Percentiles rank a stretch among this genome's conserved stretches.
Evolutionary conservation across 2,329 filamentous ascomycete species (phyloP).

Genomic region (Nannizziopsis arthrosporioides): DNA sequence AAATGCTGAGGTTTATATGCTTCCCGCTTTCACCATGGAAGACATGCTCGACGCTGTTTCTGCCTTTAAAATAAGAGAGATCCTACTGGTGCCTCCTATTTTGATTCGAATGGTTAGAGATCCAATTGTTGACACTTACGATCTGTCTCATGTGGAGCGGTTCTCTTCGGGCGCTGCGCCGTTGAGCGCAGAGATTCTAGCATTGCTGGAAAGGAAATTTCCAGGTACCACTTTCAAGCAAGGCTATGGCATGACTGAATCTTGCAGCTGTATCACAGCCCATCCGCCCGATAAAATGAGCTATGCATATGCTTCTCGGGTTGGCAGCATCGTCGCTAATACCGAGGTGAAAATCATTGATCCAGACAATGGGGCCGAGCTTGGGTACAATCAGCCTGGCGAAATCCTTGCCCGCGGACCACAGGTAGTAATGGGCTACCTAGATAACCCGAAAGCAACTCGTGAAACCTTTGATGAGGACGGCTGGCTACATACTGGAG

Average conservation of each 20-base stretch:
- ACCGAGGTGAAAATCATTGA: slow-evolving; percentile 71
- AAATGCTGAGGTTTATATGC: slow-evolving; percentile 56
- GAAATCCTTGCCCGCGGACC: slow-evolving; percentile 57
- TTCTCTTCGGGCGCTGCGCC: slow-evolving; percentile 82
- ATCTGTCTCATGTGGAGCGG: slow-evolving; percentile 67
- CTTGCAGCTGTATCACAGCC: slow-evolving; percentile 61
- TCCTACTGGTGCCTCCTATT: slow-evolving; percentile 66
- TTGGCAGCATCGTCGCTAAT: slow-evolving; percentile 66
- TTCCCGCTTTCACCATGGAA: slow-evolving; percentile 52
- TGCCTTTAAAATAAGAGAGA: slow-evolving; percentile 43
- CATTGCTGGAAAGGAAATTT: slow-evolving; percentile 63
- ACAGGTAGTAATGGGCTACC: slow-evolving; percentile 52
- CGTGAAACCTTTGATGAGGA: slow-evolving; percentile 48
- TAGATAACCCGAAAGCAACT: slow-evolving; percentile 49
- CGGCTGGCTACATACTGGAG: slow-evolving; percentile 83
- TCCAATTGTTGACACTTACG: slow-evolving; percentile 65
- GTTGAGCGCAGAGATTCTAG: slow-evolving; percentile 58
- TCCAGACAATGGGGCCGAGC: slow-evolving; percentile 39
- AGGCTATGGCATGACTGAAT: slow-evolving; percentile 72
- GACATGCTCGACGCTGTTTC: slow-evolving; percentile 44
- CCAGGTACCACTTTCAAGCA: slow-evolving; percentile 54
- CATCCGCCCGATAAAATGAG: slow-evolving; percentile 65
- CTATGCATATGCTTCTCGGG: slow-evolving; percentile 62
- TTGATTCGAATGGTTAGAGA: slow-evolving; percentile 69
- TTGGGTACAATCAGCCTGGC: slow-evolving; percentile 51